Base-by-base conservation (phyloP, 176 grass and related monocot genomes). In the Oryza glumipatula region DNA sequence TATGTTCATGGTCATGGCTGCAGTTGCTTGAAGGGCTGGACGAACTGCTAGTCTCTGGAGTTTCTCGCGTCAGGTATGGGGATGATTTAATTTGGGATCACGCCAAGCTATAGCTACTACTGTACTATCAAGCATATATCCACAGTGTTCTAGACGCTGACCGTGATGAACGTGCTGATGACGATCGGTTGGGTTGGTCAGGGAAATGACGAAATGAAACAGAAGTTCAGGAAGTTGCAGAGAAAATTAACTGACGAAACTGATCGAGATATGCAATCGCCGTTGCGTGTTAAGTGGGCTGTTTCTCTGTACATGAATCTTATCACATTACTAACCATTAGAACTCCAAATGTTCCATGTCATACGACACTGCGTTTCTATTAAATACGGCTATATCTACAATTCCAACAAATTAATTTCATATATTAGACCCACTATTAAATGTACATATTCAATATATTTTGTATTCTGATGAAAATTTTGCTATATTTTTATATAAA, bases 1-100 rank as follows among this genome's bases (percentile, higher is more conserved):
- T 32, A 30, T 15, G 22, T 33, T 30, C 13, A 16, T 33, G 19
- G 19, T 47, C 16, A 41, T 73, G 80, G 23, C n/a, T 64, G 68
- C 80, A 24, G 81, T 73, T 82, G 80, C 54, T 74, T 73, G 24
- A 45, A 83, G 70, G 22, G 38, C 3, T 33, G 52, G 36, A 32
- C 60, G 54, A 73, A 22, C 80, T 64, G 80, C 36, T 46, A 32
- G 69, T 3, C 58, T 54, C 66, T 81, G 28, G 47, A 80, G 30
- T 22, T 51, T 79, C 11, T 80, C 72, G 3, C 72, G 3, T 21
- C 44, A 19, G 24, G 16, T 51, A 74, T 17, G 4, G 16, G 35
- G 79, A n/a, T n/a, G 58, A 61, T 60, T 60, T 60, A 60, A 13
- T 28, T 13, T 38, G 41, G 38, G 21, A 45, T 43, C 69, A 19